Evolutionary conservation across 176 grass and related monocot genomes (phyloP), one percentile per base, ranked within the genome.

Genomic region (Tillandsia fasciculata): DNA sequence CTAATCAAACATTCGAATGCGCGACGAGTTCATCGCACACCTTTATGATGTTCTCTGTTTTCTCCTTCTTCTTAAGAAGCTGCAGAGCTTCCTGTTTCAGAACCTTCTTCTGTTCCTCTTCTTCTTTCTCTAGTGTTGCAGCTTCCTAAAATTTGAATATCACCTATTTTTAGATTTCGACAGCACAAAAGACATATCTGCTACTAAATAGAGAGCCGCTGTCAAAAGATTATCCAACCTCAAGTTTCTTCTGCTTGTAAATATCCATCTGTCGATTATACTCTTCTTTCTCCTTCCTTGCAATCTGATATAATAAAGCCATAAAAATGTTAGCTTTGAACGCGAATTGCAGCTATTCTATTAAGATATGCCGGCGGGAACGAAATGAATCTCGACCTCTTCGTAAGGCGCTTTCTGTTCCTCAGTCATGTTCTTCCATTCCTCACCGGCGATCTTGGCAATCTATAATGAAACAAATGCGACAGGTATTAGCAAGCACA

Each of bases 1-100:
- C 20, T 23, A 0, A 28, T 15, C 2, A 11, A 10, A 42, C 33
- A 42, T 42, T 33, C 1, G 12, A 48, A 27, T 18, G 24, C 4
- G 63, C 11, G 24, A 68, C 3, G 50, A 51, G 68, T 29, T 2
- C 50, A 69, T 11, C 2, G 13, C 2, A 42, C 74, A 96, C 88
- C 85, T 97, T 97, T 66, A 90, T 97, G 58, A 97, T 90, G 75
- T 90, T 92, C 3, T 93, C 87, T 42, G 84, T 69, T 76, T 93
- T 97, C 75, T 97, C 89, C 72, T 97, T 97, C 65, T 87, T 97
- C 79, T 73, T 97, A 1, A 97, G 84, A 70, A 93, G 69, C 74
- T 92, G 89, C 3, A 97, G 72, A 11, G 89, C 94, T 88, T 97
- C 89, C 50, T 92, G 86, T 70, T 85, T 97, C 66, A 97, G 11